A percentile compares a stretch with the other conserved stretches of the same genome.
These are phyloP conservation scores for Populus hybrid DNA, from an alignment of 441 rosid species.

Conservation along the genomic window DNA sequence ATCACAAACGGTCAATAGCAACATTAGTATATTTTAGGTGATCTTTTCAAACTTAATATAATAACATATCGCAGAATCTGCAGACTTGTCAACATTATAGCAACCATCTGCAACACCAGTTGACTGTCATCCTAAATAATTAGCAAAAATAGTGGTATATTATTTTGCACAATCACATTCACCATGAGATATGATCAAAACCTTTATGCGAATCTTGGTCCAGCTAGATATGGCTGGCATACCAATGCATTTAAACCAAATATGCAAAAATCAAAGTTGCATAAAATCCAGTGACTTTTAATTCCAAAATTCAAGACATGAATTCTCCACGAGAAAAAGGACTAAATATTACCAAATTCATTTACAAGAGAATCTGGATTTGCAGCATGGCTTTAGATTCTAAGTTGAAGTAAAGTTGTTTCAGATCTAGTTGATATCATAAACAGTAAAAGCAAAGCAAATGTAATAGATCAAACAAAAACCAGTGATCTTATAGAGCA, in stretches of 20 bases:
- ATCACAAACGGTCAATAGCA: not conserved
- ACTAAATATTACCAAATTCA: not conserved
- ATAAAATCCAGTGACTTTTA: not conserved
- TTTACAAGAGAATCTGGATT: constrained; percentile 6
- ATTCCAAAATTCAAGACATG: not conserved
- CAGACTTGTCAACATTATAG: constrained; percentile 8
- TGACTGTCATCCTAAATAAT: constrained; percentile 4
- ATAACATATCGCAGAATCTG: not conserved
- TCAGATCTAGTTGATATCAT: constrained; percentile 34
- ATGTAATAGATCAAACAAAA: constrained; percentile 19
- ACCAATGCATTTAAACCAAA: not conserved
- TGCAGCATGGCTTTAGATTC: constrained; percentile 17
- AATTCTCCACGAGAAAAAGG: constrained; percentile 3
- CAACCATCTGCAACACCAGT: constrained; percentile 7
- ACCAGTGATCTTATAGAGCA: not conserved
- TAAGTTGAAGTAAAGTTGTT: not conserved
- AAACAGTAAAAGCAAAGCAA: not conserved
- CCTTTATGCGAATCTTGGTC: not conserved
- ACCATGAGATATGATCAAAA: not conserved
- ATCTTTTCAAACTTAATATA: not conserved
- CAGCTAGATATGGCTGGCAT: constrained; percentile 9
- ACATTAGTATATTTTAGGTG: not conserved
- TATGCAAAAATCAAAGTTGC: not conserved
- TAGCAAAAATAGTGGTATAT: not conserved
- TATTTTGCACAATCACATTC: not conserved